These are phyloP conservation scores for Hypoxylon sp. DNA, from an alignment of 2,329 filamentous ascomycete species.

Conservation along the genomic window DNA sequence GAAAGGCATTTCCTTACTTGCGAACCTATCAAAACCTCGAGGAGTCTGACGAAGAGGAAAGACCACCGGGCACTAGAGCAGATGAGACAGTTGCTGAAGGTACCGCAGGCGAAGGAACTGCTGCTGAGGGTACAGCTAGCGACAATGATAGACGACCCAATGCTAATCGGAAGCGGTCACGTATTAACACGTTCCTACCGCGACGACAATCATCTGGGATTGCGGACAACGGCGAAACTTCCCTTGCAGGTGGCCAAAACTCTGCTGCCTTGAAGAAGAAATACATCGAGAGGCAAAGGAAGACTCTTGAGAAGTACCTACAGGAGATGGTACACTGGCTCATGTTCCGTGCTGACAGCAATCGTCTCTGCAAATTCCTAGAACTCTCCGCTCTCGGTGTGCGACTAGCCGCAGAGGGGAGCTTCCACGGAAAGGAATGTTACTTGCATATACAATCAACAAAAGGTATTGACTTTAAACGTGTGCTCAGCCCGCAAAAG, in stretches of 20 bases:
- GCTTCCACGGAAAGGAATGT: constrained; percentile 97
- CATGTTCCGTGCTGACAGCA: constrained; percentile 96
- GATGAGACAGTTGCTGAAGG: constrained; percentile 48
- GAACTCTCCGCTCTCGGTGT: constrained; percentile 95
- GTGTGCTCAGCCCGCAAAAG: constrained; percentile 79
- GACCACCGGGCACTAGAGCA: constrained; percentile 51
- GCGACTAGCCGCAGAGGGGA: constrained; percentile 90
- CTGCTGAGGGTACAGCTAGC: constrained; percentile 72
- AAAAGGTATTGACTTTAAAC: constrained; percentile 86
- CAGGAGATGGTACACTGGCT: constrained; percentile 95
- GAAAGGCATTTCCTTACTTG: constrained; percentile 88
- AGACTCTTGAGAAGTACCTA: constrained; percentile 87
- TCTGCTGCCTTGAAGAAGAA: constrained; percentile 63
- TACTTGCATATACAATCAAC: constrained; percentile 90
- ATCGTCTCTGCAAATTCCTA: constrained; percentile 92
- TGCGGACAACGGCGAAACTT: constrained; percentile 57
- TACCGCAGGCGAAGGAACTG: constrained; percentile 56
- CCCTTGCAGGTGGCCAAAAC: constrained; percentile 54
- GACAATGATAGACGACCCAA: constrained; percentile 67
- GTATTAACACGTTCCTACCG: constrained; percentile 61
- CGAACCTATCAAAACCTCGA: constrained; percentile 81
- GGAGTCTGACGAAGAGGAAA: constrained; percentile 77
- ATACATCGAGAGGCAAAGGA: constrained; percentile 84
- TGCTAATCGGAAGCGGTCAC: constrained; percentile 58
- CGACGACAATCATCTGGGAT: constrained; percentile 62